A percentile compares a stretch with the other conserved stretches of the same genome.
Evolutionary conservation across 208 protist species (phyloP).

Genomic region (Phytomonas francai): DNA sequence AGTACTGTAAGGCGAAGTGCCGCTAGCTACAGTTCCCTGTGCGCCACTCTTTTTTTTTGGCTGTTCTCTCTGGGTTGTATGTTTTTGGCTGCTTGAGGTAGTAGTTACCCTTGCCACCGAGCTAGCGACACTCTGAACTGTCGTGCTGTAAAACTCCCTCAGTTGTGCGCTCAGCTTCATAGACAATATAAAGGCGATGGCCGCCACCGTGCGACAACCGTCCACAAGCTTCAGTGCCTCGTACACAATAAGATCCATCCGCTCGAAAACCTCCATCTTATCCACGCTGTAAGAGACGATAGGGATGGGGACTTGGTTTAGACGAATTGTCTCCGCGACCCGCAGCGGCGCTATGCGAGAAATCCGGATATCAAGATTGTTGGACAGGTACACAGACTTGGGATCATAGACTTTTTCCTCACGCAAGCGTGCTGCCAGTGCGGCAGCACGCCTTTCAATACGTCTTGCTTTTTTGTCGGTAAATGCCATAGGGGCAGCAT

Average conservation of each 20-base stretch:
- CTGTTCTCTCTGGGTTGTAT: background rate
- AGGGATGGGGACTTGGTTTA: constrained; percentile 56
- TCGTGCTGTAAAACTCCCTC: constrained; percentile 32
- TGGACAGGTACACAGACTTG: constrained; percentile 38
- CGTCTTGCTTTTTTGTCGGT: background rate
- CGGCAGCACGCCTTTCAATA: background rate
- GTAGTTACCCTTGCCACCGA: background rate
- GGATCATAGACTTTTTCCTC: background rate
- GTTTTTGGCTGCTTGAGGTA: background rate
- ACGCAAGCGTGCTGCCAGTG: background rate
- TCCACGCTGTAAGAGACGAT: constrained; percentile 25
- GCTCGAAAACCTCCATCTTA: constrained; percentile 23
- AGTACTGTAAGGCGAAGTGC: background rate
- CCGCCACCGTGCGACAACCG: constrained; percentile 54
- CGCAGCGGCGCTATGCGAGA: constrained; percentile 44
- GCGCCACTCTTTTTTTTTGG: background rate
- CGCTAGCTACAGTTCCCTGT: background rate
- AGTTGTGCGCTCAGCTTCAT: constrained; percentile 35
- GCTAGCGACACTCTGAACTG: background rate
- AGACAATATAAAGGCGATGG: constrained; percentile 48
- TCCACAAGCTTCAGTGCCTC: constrained; percentile 56
- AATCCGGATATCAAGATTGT: constrained; percentile 46
- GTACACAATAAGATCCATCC: constrained; percentile 58
- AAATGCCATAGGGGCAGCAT: background rate
- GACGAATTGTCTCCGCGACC: constrained; percentile 24